Percentiles rank a stretch among this genome's conserved stretches.
phyloP scores from a whole-genome alignment of 2,329 filamentous ascomycete species.

The Pseudocercospora vitis region DNA sequence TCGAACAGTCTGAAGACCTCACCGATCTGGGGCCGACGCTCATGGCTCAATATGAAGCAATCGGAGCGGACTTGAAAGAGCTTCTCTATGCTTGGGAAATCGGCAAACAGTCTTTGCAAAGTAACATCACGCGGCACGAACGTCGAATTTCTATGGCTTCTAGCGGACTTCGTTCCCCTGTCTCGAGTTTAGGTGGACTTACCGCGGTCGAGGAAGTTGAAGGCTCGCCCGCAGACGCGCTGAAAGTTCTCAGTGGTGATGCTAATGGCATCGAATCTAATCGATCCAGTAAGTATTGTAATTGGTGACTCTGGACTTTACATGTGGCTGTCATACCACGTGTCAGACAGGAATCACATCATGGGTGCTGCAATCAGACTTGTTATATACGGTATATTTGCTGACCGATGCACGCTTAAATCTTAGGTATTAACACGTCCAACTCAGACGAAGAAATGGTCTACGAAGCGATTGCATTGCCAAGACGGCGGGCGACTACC shows the following conservation, averaged over 20 bases:
- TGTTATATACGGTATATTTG: no score
- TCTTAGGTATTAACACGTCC: slow-evolving; percentile 53
- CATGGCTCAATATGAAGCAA: slow-evolving; percentile 89
- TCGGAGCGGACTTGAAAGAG: slow-evolving; percentile 77
- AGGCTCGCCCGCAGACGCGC: slow-evolving; percentile 65
- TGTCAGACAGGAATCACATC: no score
- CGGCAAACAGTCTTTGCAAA: slow-evolving; percentile 77
- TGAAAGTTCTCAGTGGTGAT: slow-evolving; percentile 77
- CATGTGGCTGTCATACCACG: no score
- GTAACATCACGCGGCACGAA: slow-evolving; percentile 78
- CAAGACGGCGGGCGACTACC: slow-evolving; percentile 57
- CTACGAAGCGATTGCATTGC: slow-evolving; percentile 85
- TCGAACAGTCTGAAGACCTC: slow-evolving; percentile 65
- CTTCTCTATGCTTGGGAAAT: slow-evolving; percentile 53
- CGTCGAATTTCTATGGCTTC: slow-evolving; percentile 54
- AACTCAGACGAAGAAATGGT: slow-evolving; percentile 66
- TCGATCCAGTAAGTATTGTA: slow-evolving; percentile 49
- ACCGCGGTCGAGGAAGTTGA: slow-evolving; percentile 54
- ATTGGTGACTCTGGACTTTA: no score
- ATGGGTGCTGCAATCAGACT: no score
- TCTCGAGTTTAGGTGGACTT: slow-evolving; percentile 63
- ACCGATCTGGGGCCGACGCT: slow-evolving; percentile 72
- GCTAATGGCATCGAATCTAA: slow-evolving; percentile 39
- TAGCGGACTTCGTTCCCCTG: slow-evolving; percentile 48
- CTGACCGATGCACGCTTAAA: no score